Conservation (phyloP, 2,329 filamentous ascomycete genomes). For the Colletotrichum somersetense region DNA sequence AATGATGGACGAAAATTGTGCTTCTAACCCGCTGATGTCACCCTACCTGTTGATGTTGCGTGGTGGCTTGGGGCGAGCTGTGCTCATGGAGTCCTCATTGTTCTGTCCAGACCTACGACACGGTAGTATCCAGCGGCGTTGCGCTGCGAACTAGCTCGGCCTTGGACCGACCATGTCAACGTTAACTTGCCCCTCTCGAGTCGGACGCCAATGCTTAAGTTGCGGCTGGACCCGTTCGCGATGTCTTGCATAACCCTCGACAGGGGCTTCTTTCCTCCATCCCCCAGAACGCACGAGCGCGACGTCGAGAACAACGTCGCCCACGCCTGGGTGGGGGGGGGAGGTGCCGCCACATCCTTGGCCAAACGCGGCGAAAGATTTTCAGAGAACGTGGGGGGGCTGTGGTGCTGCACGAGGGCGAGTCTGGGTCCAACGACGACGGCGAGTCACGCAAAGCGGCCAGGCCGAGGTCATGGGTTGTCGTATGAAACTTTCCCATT, state of each 20-base stretch:
- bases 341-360: too few relatives aligned
- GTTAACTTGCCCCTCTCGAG: not conserved
- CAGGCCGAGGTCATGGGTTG: not conserved
- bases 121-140: not conserved
- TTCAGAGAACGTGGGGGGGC: not conserved
- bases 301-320: not conserved
- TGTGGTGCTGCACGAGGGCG: not conserved
- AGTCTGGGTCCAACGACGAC: not conserved
- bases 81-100: not conserved
- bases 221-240: not conserved
- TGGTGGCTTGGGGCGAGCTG: not conserved
- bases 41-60: too few relatives aligned
- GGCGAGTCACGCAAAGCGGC: conserved; percentile 2
- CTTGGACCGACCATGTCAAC: not conserved
- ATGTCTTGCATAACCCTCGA: not conserved
- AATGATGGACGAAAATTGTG: not conserved
- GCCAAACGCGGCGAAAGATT: not conserved
- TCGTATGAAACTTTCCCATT: not conserved
- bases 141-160: not conserved
- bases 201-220: not conserved
- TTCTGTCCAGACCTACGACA: not conserved
- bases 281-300: too few relatives aligned
- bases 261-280: not conserved
- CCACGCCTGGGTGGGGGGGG: not conserved
- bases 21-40: not conserved